phyloP scores from a whole-genome alignment of 2,329 filamentous ascomycete species.

The Colletotrichum endophyticum region DNA sequence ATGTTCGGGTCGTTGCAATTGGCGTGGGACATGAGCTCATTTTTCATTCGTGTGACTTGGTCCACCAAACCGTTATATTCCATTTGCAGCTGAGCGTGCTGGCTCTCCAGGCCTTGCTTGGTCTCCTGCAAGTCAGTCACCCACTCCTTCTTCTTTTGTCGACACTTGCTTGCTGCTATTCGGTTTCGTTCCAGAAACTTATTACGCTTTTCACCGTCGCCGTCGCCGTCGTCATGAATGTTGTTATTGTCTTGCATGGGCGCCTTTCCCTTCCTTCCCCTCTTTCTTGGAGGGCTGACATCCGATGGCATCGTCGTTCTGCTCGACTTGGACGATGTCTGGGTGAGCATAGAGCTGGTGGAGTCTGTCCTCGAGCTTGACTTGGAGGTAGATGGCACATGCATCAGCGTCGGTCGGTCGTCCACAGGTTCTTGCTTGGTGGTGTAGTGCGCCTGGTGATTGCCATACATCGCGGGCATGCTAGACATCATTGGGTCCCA shows the following conservation, averaged over 20 bases:
- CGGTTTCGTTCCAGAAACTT: conserved; percentile 74
- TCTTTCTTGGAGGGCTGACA: conserved; percentile 26
- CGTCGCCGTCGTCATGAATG: conserved; percentile 9
- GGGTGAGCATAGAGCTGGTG: background rate
- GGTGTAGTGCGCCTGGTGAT: conserved; percentile 9
- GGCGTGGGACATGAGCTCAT: conserved; percentile 56
- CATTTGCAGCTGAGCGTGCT: conserved; percentile 46
- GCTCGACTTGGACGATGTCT: conserved; percentile 8
- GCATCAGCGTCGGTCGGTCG: background rate
- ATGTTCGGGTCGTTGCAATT: conserved; percentile 58
- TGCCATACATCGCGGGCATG: background rate
- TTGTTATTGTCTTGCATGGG: conserved; percentile 16
- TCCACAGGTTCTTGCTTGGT: conserved; percentile 9
- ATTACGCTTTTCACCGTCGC: conserved; percentile 49
- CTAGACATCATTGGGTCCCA: conserved; percentile 6
- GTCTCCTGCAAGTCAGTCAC: conserved; percentile 53
- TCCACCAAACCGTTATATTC: conserved; percentile 47
- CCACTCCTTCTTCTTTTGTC: conserved; percentile 68
- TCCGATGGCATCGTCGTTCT: conserved; percentile 22
- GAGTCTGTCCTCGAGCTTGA: conserved; percentile 3
- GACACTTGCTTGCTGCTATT: conserved; percentile 75
- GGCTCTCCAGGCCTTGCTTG: conserved; percentile 46
- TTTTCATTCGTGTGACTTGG: conserved; percentile 53
- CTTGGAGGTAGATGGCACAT: background rate
- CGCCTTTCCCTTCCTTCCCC: conserved; percentile 28